Conservation (phyloP, 1,284 basidiomycete species). For the Marasmius sp. region DNA sequence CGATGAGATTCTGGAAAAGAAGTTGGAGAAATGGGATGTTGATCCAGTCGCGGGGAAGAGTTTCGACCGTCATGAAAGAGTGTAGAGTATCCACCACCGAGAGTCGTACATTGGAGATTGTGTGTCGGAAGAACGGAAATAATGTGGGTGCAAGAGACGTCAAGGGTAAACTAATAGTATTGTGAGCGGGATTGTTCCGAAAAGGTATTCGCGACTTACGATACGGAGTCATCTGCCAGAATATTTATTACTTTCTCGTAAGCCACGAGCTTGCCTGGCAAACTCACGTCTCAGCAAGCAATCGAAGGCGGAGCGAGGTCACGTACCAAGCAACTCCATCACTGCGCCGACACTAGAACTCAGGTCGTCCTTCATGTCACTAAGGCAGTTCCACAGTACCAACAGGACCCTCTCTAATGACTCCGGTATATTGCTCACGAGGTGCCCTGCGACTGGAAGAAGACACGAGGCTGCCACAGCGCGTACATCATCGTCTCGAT, state of each 20-base stretch:
- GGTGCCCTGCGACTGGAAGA: conserved; percentile 79
- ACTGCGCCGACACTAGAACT: conserved; percentile 96
- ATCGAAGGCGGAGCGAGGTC: conserved; percentile 5
- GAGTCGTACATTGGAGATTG: conserved; percentile 90
- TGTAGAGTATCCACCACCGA: conserved; percentile 90
- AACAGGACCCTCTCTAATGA: conserved; percentile 75
- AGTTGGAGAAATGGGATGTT: conserved; percentile 77
- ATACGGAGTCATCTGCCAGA: conserved; percentile 63
- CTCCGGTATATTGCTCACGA: conserved; percentile 78
- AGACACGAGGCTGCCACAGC: conserved; percentile 93
- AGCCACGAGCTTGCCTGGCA: conserved; percentile 75
- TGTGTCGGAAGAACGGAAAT: conserved; percentile 98
- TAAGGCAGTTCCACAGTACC: conserved; percentile 90
- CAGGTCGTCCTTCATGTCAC: conserved; percentile 94
- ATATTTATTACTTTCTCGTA: conserved; percentile 80
- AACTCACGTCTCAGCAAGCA: conserved; percentile 11
- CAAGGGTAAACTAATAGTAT: conserved; percentile 62
- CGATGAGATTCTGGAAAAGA: conserved; percentile 92
- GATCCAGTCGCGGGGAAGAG: conserved; percentile 85
- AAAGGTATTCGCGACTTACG: conserved; percentile 47
- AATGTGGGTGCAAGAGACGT: conserved; percentile 82
- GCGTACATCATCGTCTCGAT: conserved; percentile 95
- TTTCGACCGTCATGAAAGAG: conserved; percentile 80
- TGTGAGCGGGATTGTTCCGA: not conserved
- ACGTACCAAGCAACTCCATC: conserved; percentile 89